Evolutionary conservation across 208 protist species (phyloP).

Genomic region (Trypanosoma vivax): DNA sequence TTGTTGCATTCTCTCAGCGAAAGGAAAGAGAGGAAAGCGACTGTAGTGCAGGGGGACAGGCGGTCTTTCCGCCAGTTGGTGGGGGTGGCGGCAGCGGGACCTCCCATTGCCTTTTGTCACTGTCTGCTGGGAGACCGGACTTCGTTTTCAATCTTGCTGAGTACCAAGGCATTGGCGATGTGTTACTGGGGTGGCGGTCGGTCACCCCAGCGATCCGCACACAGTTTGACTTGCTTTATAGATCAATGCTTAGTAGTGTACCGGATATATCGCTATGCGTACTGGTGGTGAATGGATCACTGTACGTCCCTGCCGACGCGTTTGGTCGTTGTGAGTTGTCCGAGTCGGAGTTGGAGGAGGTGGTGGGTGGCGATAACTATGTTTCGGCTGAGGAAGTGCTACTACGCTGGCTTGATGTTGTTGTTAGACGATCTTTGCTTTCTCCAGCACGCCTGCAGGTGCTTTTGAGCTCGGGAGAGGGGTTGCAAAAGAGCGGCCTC

Average conservation of each 20-base stretch:
- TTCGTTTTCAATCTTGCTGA: conserved; percentile 3
- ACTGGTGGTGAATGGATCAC: conserved; percentile 12
- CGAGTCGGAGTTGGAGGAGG: neutral
- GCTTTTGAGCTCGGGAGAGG: neutral
- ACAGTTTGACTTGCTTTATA: conserved; percentile 8
- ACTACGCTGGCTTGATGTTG: conserved; percentile 8
- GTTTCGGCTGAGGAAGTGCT: conserved; percentile 1
- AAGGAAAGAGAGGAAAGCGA: neutral
- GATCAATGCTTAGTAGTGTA: neutral
- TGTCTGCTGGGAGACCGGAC: neutral
- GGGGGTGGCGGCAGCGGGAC: neutral
- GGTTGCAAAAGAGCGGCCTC: neutral
- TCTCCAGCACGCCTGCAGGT: neutral
- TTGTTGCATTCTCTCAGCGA: conserved; percentile 17
- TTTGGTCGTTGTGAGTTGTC: neutral
- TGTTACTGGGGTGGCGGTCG: conserved; percentile 27
- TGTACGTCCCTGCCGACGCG: neutral
- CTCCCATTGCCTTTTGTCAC: neutral
- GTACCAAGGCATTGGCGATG: conserved; percentile 13
- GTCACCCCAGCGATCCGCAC: neutral
- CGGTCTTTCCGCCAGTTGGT: neutral
- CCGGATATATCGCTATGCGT: conserved; percentile 5
- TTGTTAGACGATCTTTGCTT: conserved; percentile 7
- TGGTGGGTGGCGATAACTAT: neutral
- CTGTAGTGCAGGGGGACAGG: conserved; percentile 5